phyloP scores from a whole-genome alignment of 768 basidiomycete genomes.

The Glaciozyma antarctica region DNA sequence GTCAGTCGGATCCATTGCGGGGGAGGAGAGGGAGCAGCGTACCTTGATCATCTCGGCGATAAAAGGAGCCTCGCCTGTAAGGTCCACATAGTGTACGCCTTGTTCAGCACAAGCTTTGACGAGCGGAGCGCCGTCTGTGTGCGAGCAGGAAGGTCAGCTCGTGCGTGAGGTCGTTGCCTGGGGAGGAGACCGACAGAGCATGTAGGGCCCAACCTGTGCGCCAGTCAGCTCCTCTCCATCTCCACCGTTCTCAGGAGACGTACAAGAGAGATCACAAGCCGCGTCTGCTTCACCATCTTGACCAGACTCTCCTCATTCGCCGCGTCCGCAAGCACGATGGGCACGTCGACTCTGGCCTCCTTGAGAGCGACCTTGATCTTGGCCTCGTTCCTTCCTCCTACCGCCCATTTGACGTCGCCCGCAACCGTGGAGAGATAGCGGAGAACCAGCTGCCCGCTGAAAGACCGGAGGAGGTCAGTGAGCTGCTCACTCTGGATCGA shows the following conservation, averaged over 20 bases:
- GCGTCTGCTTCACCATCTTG: slow-evolving; percentile 49
- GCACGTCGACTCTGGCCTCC: slow-evolving; percentile 43
- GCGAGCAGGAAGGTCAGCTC: slow-evolving; percentile 59
- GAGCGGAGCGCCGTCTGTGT: slow-evolving; percentile 60
- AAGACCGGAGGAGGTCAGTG: no score
- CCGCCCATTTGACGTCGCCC: slow-evolving; percentile 53
- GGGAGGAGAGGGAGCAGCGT: slow-evolving; percentile 41
- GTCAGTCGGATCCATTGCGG: no score
- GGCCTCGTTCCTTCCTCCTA: slow-evolving; percentile 58
- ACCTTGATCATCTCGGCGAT: background rate
- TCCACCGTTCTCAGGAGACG: background rate
- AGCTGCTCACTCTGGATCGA: no score
- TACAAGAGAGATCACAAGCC: slow-evolving; percentile 57
- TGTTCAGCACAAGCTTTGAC: slow-evolving; percentile 67
- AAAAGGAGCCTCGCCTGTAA: slow-evolving; percentile 44
- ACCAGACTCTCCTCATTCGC: slow-evolving; percentile 48
- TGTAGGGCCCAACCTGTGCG: background rate
- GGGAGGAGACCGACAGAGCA: background rate
- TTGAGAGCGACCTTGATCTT: slow-evolving; percentile 53
- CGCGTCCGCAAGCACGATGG: slow-evolving; percentile 55
- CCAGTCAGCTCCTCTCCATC: background rate
- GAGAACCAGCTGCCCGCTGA: slow-evolving; percentile 53
- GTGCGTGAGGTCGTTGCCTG: background rate
- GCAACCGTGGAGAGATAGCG: slow-evolving; percentile 64
- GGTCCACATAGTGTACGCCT: slow-evolving; percentile 75